Evolutionary conservation across 2,329 filamentous ascomycete genomes (phyloP).

Genomic region (Peltaster fructicola): DNA sequence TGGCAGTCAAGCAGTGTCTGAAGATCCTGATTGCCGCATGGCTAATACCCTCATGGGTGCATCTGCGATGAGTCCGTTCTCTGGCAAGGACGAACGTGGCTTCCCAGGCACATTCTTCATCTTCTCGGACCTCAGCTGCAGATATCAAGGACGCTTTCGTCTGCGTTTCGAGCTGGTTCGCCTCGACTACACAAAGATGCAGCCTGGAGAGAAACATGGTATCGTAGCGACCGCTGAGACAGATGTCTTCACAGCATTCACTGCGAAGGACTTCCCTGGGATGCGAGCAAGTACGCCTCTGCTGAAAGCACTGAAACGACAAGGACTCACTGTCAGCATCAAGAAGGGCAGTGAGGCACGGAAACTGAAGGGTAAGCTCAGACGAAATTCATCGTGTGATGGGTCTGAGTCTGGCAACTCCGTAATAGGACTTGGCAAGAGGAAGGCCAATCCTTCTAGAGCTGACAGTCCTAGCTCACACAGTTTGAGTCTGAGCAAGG

Average conservation of each 20-base stretch:
- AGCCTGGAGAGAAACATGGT: conserved; percentile 32
- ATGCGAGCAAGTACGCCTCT: conserved; percentile 63
- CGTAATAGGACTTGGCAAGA: too few relatives aligned
- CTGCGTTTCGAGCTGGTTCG: conserved; percentile 58
- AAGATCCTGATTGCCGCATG: conserved; percentile 32
- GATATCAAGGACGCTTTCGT: conserved; percentile 58
- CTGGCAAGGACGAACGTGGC: conserved; percentile 55
- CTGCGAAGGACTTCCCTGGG: conserved; percentile 70
- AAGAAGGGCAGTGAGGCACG: conserved; percentile 62
- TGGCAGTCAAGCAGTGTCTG: conserved; percentile 36
- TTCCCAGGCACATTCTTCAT: conserved; percentile 69
- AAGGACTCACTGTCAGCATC: conserved; percentile 69
- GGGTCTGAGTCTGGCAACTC: too few relatives aligned
- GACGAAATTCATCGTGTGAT: too few relatives aligned
- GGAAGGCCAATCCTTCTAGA: too few relatives aligned
- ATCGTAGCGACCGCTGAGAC: conserved; percentile 40
- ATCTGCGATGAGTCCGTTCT: conserved; percentile 57
- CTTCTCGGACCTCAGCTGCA: conserved; percentile 66
- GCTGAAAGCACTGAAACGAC: conserved; percentile 56
- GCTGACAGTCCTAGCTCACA: too few relatives aligned
- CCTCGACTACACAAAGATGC: conserved; percentile 44
- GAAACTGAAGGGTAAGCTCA: conserved; percentile 16
- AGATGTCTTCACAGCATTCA: conserved; percentile 62
- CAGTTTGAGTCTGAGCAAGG: too few relatives aligned
- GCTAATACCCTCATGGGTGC: conserved; percentile 67